Base-by-base conservation (phyloP, 2,329 filamentous ascomycete species). In the Claviceps capensis region DNA sequence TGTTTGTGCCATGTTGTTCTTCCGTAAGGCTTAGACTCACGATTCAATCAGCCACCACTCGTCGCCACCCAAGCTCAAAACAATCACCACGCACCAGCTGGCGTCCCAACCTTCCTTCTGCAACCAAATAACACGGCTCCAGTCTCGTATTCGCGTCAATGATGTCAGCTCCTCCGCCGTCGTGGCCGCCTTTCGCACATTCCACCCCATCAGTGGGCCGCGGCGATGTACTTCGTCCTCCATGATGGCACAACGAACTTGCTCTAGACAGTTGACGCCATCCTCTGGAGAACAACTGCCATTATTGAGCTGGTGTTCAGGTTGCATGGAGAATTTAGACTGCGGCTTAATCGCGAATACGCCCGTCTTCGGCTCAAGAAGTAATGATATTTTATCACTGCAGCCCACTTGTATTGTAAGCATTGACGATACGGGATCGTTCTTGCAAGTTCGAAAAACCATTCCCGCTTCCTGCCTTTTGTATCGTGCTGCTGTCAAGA, bases 311-410 rank as follows among this genome's bases (percentile, higher is more conserved):
- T 76, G 77, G 36, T 69, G 70, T 61, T 95, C 87, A 17, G 75
- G 73, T 19, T 79, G 72, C 8, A 72, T 69, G 4, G 76, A 72
- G 45, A 76, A 68, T 53, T 72, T 73, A 2, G 79, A 78, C 49
- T 77, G 77, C 54, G 88, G 86, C 53, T 80, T 78, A 40, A 95
- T 67, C 9, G 82, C 79, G 55, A 89, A 84, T 11, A 75, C 69
- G n/a, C 93, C 93, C 0, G 86, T 89, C 26, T 86, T 80, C 0
- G 85, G 81, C 58, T 95, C 88, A 47, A 96, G 74, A 17, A 78
- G 75, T 30, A 95, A 66, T 5, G 72, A 77, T 37, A 85, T 68
- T 40, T 73, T 70, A 52, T 80, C 75, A 26, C 76, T 71, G n/a
- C 74, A 72, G 4, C 85, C 85, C 30, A 95, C 71, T 57, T 86